Percentiles rank a stretch among this genome's conserved stretches.
phyloP scores from a whole-genome alignment of 768 basidiomycete genomes.

The Lentinula lateritia region DNA sequence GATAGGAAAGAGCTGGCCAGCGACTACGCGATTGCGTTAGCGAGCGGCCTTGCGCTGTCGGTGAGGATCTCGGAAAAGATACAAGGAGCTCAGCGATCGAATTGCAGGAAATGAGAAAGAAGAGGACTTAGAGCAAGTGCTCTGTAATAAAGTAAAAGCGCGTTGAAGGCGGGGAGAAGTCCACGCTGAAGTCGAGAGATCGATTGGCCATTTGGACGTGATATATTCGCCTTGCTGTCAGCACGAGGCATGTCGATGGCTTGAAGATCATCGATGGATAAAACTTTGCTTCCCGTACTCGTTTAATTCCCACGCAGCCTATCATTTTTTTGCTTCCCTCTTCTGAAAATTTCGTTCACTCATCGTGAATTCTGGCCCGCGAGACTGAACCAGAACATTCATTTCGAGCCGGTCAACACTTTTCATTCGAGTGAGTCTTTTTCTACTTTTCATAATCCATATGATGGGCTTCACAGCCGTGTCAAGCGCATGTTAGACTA shows the following conservation, averaged over 20 bases:
- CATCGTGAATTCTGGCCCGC: too few relatives aligned
- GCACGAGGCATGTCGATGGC: constrained; percentile 30
- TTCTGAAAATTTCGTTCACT: too few relatives aligned
- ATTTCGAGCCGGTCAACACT: too few relatives aligned
- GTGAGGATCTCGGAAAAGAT: constrained; percentile 25
- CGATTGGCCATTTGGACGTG: constrained; percentile 2
- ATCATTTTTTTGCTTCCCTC: not conserved
- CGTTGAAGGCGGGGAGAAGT: constrained; percentile 9
- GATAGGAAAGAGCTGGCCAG: constrained; percentile 8
- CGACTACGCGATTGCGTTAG: not conserved
- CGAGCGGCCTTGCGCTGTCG: constrained; percentile 32
- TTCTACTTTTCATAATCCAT: not conserved
- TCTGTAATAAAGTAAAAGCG: constrained; percentile 15
- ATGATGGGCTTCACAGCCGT: constrained; percentile 37
- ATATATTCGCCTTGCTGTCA: constrained; percentile 33
- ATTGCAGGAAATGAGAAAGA: constrained; percentile 1
- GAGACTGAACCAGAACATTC: too few relatives aligned
- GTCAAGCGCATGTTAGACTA: constrained; percentile 51
- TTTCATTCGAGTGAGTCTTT: not conserved
- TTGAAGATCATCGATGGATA: constrained; percentile 10
- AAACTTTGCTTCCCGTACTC: not conserved
- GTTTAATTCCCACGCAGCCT: not conserved
- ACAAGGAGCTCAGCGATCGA: constrained; percentile 8
- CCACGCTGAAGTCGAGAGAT: constrained; percentile 5
- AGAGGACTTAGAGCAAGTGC: constrained; percentile 17